Evolutionary conservation across 257 asterid species (phyloP), one percentile per base, ranked within the genome.

Genomic region (Nicotiana undulata): DNA sequence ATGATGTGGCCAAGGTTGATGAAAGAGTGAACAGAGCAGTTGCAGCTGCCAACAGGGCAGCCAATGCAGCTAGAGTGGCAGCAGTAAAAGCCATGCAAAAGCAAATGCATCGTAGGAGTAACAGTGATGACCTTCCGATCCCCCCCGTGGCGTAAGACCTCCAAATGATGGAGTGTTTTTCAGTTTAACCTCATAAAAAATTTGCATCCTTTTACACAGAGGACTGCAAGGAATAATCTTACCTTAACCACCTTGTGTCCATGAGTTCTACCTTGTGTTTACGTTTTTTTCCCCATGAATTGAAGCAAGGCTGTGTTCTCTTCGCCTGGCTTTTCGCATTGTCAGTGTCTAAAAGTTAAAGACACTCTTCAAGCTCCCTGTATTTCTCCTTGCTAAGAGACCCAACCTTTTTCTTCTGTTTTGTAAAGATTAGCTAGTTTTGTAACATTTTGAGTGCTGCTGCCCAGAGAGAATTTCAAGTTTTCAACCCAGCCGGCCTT

Each of bases 41-140:
- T 56, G 77, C 85, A 29, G 82, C 84, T 9, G 89, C 91, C 22
- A 83, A 86, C 80, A 80, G 66, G 52, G 87, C 89, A 67, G 89
- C 89, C 18, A 86, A 83, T 58, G 91, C 89, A 26, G 88, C 91
- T 59, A 76, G 89, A 81, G 88, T 86, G 37, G 88, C 91, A 4
- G 87, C 91, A 13, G 86, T 85, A n/a, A 88, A 88, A 49, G 88
- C 87, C 24, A 87, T 86, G 58, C 88, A 85, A 44, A 86, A 85
- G 81, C 88, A 83, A 63, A 86, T 88, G 88, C 86, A 88, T 70
- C 82, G 46, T 17, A 67, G 85, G n/a, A 75, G 83, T 55, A 80
- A 72, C 80, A 84, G 85, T 28, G 86, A 80, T 40, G 86, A 85
- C 76, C 79, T 82, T 32, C 80, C 86, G 12, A 72, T 46, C 60